These are phyloP conservation scores for Kwoniella europaea DNA, from an alignment of 768 basidiomycete genomes.

Conservation along the genomic window DNA sequence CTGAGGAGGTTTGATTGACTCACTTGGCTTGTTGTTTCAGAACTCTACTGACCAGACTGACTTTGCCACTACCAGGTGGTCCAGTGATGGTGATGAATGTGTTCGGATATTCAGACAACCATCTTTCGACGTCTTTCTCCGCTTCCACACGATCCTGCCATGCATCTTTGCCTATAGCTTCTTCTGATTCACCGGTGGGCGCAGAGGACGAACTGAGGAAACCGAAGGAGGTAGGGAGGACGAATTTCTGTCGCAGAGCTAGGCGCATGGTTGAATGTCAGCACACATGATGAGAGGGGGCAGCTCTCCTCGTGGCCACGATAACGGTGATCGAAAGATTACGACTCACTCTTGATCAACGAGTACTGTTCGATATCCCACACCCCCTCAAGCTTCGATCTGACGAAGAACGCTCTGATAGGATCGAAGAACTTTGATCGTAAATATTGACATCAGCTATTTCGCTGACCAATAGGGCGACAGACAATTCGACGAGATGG, in stretches of 20 bases:
- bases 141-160: constrained; percentile 90
- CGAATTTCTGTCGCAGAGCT: constrained; percentile 38
- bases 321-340: neutral
- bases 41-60: constrained; percentile 56
- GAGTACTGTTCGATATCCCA: constrained; percentile 75
- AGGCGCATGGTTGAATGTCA: neutral
- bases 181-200: constrained; percentile 19
- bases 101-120: constrained; percentile 80
- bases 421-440: constrained; percentile 81
- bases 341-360: constrained; percentile 68
- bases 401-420: constrained; percentile 79
- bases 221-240: constrained; percentile 35
- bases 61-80: constrained; percentile 60
- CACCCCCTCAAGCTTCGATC: constrained; percentile 80
- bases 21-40: constrained; percentile 55
- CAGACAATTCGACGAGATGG: constrained; percentile 16
- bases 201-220: constrained; percentile 30
- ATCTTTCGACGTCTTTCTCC: constrained; percentile 68
- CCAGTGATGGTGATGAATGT: constrained; percentile 61
- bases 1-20: too few species aligned
- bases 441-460: constrained; percentile 11
- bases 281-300: neutral
- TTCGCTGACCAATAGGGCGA: neutral
- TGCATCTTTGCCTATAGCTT: constrained; percentile 59
- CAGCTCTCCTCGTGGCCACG: neutral